phyloP scores from a whole-genome alignment of 768 basidiomycete genomes.

The Serpula lacrymans region DNA sequence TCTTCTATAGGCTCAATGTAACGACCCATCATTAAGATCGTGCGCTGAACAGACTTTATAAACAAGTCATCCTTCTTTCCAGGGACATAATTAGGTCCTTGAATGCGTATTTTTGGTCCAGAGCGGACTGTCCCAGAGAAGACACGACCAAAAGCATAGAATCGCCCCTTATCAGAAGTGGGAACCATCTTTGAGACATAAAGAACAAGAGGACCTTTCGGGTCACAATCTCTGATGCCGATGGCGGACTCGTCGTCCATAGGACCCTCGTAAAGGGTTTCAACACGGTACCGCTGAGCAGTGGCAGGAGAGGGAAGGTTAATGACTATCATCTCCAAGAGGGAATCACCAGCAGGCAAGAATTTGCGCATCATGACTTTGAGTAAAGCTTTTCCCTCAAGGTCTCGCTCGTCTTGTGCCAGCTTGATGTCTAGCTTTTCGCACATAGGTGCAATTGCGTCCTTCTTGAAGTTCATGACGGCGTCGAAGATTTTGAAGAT shows the following conservation, averaged over 20 bases:
- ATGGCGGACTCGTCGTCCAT: constrained; percentile 99
- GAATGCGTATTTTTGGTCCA: constrained; percentile 98
- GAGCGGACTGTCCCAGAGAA: constrained; percentile 97
- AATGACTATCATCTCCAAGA: constrained; percentile 99
- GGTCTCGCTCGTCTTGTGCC: constrained; percentile 81
- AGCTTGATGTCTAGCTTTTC: constrained; percentile 97
- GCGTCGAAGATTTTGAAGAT: constrained; percentile 98
- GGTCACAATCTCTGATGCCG: constrained; percentile 96
- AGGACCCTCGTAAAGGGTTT: constrained; percentile 99
- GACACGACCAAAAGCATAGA: constrained; percentile 99
- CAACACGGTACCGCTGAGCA: constrained; percentile 97
- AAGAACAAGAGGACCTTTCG: constrained; percentile 92
- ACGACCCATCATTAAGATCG: constrained; percentile 99
- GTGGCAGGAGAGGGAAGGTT: constrained; percentile 97
- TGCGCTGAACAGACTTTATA: constrained; percentile 97
- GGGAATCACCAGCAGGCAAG: constrained; percentile 97
- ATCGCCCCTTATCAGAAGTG: constrained; percentile 99
- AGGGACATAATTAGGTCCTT: constrained; percentile 97
- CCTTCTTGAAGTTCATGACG: constrained; percentile 99
- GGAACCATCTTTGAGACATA: constrained; percentile 99
- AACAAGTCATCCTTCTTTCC: constrained; percentile 99
- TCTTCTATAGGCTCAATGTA: constrained; percentile 98
- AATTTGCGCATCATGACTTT: constrained; percentile 99
- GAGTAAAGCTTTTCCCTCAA: constrained; percentile 93
- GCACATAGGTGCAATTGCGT: constrained; percentile 74